Base-by-base conservation (phyloP, 495 filamentous ascomycete species). In the Penicillium ochrochloron region DNA sequence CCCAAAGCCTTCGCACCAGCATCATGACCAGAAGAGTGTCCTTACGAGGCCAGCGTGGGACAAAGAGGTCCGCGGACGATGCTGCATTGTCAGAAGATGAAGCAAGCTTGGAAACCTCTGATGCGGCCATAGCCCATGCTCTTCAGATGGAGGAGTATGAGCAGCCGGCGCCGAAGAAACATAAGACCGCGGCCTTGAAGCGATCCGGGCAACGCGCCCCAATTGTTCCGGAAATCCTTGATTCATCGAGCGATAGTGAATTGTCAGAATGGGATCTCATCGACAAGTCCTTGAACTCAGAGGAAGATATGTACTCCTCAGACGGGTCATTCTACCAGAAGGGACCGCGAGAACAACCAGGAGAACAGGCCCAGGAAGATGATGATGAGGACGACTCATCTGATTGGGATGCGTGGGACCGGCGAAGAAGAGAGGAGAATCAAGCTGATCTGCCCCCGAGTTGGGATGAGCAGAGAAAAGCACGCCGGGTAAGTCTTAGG, bases 71-170 rank as follows among this genome's bases (percentile, higher is more conserved):
- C 10, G 33, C 64, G 25, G 51, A 54, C 2, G 63, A 58, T 12
- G 58, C 66, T 19, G 68, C 64, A 7, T 56, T 70, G 12, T 33
- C 56, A 9, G 62, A 62, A 15, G 74, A 80, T 6, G 77, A 82
- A 55, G 70, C 66, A 15, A 58, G 82, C 35, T 71, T 73, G 14
- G 82, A 75, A 31, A 62, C 50, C 42, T 67, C 81, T 0, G 88
- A 90, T 74, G 83, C 80, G 19, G 80, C 80, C 41, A 66, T 92
- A 25, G 89, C 89, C 6, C 77, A 76, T 59, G 78, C 70, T 33
- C 77, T 92, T 42, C 90, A 92, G 68, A 75, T 84, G 44, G 82
- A 88, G 62, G 90, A 92, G 69, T 88, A 90, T 65, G 71, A 75
- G 11, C 68, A 70, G 11, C 68, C 69, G 1, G 50, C 51, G 11